phyloP scores from a whole-genome alignment of 805 yeast species.

The Lipomyces japonicus region DNA sequence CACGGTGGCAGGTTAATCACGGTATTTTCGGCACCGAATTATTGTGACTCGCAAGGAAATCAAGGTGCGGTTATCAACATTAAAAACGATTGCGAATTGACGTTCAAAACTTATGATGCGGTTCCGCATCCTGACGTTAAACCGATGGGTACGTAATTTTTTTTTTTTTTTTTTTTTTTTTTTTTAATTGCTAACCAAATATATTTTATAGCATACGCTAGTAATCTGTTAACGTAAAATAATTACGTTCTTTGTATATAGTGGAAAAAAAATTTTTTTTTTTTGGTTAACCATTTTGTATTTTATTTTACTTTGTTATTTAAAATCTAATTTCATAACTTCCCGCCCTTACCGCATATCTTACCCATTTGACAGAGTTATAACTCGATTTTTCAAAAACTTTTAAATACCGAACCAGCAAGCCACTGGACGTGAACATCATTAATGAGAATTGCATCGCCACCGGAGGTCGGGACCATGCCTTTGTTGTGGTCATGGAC shows the following conservation, averaged over 20 bases:
- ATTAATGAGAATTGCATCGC: slow-evolving; percentile 62
- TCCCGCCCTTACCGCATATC: slow-evolving; percentile 72
- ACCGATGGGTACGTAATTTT: slow-evolving; percentile 65
- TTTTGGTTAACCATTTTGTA: not conserved
- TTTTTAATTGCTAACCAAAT: not conserved
- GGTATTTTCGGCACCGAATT: slow-evolving; percentile 97
- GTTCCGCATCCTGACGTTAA: slow-evolving; percentile 86
- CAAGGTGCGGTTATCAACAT: slow-evolving; percentile 85
- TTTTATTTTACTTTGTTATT: not conserved
- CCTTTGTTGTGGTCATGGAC: slow-evolving; percentile 32
- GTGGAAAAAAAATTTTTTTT: not conserved
- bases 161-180: not conserved
- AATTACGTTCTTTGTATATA: not conserved
- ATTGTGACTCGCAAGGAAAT: slow-evolving; percentile 81
- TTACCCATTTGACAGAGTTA: slow-evolving; percentile 81
- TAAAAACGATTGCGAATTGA: slow-evolving; percentile 43
- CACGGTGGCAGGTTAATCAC: slow-evolving; percentile 85
- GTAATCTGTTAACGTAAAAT: slow-evolving; percentile 21
- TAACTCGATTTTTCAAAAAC: slow-evolving; percentile 60
- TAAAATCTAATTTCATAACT: slow-evolving; percentile 71
- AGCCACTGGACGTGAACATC: slow-evolving; percentile 74
- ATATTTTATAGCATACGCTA: slow-evolving; percentile 24
- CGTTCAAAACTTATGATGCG: slow-evolving; percentile 64
- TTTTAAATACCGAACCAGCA: slow-evolving; percentile 66
- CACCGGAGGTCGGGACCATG: slow-evolving; percentile 75